A percentile compares a stretch with the other conserved stretches of the same genome.
phyloP scores from a whole-genome alignment of 768 basidiomycete genomes.

The Lactifluus hygrophoroides region DNA sequence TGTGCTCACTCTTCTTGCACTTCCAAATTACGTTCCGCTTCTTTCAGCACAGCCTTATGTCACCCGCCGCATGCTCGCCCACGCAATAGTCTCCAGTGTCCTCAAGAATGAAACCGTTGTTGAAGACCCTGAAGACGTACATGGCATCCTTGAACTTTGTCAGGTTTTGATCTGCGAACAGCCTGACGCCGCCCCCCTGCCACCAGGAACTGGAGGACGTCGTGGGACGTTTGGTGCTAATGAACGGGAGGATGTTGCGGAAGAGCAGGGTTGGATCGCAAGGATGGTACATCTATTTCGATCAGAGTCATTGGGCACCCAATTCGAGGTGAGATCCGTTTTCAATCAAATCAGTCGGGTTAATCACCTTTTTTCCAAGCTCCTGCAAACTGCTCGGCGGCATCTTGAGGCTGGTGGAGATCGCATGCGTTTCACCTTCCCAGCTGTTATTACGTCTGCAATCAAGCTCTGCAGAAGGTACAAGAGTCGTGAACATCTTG shows the following conservation, averaged over 20 bases:
- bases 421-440: slow-evolving; percentile 94
- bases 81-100: slow-evolving; percentile 89
- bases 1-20: slow-evolving; percentile 92
- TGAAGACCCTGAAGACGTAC: slow-evolving; percentile 88
- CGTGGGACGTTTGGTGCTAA: slow-evolving; percentile 46
- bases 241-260: slow-evolving; percentile 88
- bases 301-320: slow-evolving; percentile 75
- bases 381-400: slow-evolving; percentile 83
- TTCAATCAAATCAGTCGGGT: neutral
- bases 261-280: slow-evolving; percentile 99
- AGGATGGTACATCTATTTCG: slow-evolving; percentile 96
- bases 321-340: slow-evolving; percentile 65
- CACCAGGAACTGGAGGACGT: slow-evolving; percentile 37
- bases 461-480: slow-evolving; percentile 91
- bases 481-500: slow-evolving; percentile 72
- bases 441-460: slow-evolving; percentile 86
- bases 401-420: slow-evolving; percentile 91
- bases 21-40: slow-evolving; percentile 81
- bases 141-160: slow-evolving; percentile 87
- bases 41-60: slow-evolving; percentile 81
- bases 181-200: slow-evolving; percentile 40
- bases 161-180: slow-evolving; percentile 88
- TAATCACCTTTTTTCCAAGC: slow-evolving; percentile 34
- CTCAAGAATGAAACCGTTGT: slow-evolving; percentile 96
- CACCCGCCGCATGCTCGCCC: slow-evolving; percentile 86